Percentiles rank a stretch among this genome's conserved stretches.
Evolutionary conservation across 1,284 basidiomycete genomes (phyloP).

Genomic region (Trametes versicolor): DNA sequence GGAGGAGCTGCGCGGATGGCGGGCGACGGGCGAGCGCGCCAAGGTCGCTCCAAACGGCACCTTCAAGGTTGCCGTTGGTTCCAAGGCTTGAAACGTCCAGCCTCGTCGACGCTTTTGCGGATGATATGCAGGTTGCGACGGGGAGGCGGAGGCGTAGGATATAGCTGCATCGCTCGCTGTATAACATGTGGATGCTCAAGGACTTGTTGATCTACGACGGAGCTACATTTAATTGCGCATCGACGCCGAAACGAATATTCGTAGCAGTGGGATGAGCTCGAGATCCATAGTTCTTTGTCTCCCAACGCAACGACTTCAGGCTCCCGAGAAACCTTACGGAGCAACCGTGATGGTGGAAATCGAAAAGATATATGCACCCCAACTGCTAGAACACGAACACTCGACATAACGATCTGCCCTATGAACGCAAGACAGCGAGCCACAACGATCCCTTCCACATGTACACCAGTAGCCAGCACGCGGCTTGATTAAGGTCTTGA

Average conservation of each 20-base stretch:
- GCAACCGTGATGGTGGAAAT: neutral
- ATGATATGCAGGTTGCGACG: constrained; percentile 3
- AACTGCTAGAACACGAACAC: neutral
- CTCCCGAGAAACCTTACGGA: neutral
- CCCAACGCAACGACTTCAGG: neutral
- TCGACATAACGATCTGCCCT: neutral
- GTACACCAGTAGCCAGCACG: neutral
- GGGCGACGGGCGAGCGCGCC: constrained; percentile 41
- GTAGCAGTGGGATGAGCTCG: too few relatives aligned
- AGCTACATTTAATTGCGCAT: neutral
- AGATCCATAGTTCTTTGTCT: too few relatives aligned
- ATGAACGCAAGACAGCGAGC: neutral
- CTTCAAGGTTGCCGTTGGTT: constrained; percentile 40
- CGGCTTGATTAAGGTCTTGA: neutral
- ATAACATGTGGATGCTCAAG: neutral
- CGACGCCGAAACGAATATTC: too few relatives aligned
- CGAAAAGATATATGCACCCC: neutral
- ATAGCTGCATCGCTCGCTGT: constrained; percentile 1
- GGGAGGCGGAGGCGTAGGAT: neutral
- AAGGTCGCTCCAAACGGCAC: constrained; percentile 45
- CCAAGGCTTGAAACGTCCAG: constrained; percentile 13
- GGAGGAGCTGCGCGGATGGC: constrained; percentile 43
- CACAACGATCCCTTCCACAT: neutral
- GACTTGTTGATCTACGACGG: neutral
- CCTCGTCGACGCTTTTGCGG: neutral